Conservation (phyloP, 2,329 filamentous ascomycete species). For the Ramularia endophylla region DNA sequence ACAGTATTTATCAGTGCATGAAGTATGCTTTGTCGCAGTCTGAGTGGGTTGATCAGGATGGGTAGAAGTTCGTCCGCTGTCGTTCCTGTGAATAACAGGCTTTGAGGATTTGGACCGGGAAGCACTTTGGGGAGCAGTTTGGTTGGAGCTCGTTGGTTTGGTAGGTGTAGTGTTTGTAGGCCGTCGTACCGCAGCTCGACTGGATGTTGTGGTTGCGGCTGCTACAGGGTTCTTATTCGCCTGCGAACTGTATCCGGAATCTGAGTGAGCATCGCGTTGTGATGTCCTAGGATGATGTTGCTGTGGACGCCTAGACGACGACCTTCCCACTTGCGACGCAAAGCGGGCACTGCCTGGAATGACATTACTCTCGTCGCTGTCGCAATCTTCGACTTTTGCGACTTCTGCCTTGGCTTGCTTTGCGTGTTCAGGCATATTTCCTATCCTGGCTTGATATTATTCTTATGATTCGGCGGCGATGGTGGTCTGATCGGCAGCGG, state of each 20-base stretch:
- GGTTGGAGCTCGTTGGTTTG: slow-evolving; percentile 7
- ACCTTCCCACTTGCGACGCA: slow-evolving; percentile 43
- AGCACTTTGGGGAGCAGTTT: slow-evolving; percentile 10
- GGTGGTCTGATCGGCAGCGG: too few species aligned
- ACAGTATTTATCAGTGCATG: slow-evolving; percentile 45
- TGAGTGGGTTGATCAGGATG: too few species aligned
- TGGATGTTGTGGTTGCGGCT: slow-evolving; percentile 5
- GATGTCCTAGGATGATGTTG: slow-evolving; percentile 7
- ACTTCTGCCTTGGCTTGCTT: slow-evolving; percentile 7
- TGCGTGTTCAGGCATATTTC: slow-evolving; percentile 4
- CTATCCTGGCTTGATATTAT: too few species aligned
- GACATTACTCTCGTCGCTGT: slow-evolving; percentile 36
- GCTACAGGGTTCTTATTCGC: slow-evolving; percentile 2
- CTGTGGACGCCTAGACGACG: slow-evolving; percentile 34
- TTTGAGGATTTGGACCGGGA: slow-evolving; percentile 14
- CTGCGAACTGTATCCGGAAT: slow-evolving; percentile 56
- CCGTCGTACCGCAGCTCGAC: too few species aligned
- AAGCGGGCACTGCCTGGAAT: slow-evolving; percentile 41
- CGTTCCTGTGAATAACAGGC: slow-evolving; percentile 22
- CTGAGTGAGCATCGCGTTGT: slow-evolving; percentile 47
- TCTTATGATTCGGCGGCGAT: too few species aligned
- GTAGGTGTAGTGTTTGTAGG: too few species aligned
- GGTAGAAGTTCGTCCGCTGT: slow-evolving; percentile 44
- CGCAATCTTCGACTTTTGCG: slow-evolving; percentile 35
- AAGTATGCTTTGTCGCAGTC: slow-evolving; percentile 23